These are phyloP conservation scores for Camellia japonica DNA, from an alignment of 148 eudicot genomes.

Conservation along the genomic window DNA sequence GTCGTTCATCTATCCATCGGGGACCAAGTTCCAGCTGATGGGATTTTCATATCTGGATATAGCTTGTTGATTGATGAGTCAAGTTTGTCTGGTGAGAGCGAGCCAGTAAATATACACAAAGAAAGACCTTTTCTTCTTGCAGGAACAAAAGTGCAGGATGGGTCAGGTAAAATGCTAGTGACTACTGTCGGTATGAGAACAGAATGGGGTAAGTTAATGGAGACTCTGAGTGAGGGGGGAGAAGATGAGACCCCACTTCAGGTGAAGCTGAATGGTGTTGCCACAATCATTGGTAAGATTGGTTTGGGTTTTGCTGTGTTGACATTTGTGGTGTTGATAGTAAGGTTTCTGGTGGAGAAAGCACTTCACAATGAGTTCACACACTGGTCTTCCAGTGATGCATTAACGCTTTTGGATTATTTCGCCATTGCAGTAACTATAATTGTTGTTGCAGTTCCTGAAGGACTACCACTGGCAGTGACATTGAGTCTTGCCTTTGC, in stretches of 20 bases:
- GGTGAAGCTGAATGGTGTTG: slow-evolving; percentile 94
- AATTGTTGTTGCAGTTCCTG: slow-evolving; percentile 96
- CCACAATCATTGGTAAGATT: slow-evolving; percentile 93
- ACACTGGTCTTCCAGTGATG: slow-evolving; percentile 77
- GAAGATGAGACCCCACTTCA: slow-evolving; percentile 95
- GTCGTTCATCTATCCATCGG: slow-evolving; percentile 73
- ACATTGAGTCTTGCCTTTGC: slow-evolving; percentile 97
- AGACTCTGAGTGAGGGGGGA: slow-evolving; percentile 76
- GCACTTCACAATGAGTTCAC: slow-evolving; percentile 40
- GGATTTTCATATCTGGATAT: slow-evolving; percentile 76
- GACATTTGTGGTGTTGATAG: slow-evolving; percentile 65
- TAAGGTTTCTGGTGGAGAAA: slow-evolving; percentile 63
- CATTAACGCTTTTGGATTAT: slow-evolving; percentile 61
- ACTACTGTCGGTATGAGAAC: slow-evolving; percentile 99
- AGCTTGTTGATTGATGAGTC: slow-evolving; percentile 83
- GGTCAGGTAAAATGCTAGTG: slow-evolving; percentile 84
- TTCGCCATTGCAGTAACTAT: slow-evolving; percentile 92
- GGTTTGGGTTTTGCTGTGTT: slow-evolving; percentile 76
- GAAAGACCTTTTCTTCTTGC: slow-evolving; percentile 71
- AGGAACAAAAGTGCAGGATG: slow-evolving; percentile 94
- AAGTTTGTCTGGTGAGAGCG: slow-evolving; percentile 90
- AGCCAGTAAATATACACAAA: slow-evolving; percentile 46
- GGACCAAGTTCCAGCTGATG: slow-evolving; percentile 91
- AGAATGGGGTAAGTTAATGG: slow-evolving; percentile 97
- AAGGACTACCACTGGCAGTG: slow-evolving; percentile 94